Conservation (phyloP, 73 alveolate genomes). For the Tetrahymena borealis region DNA sequence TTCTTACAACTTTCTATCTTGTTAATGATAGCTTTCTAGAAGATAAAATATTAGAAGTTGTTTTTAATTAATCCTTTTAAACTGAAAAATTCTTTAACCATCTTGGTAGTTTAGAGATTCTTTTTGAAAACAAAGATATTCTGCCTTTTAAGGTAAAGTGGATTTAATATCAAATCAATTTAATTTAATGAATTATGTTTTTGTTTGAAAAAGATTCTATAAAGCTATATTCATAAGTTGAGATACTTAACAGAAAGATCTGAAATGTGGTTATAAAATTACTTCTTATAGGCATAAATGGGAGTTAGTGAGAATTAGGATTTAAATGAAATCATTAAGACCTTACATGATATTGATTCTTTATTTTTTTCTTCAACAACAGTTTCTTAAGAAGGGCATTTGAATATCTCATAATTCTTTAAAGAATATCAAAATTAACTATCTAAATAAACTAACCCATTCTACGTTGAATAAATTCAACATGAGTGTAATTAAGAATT, state of each 20-base stretch:
- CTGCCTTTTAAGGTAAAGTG: slow-evolving; percentile 11
- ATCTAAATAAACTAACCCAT: not conserved
- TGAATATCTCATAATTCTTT: not conserved
- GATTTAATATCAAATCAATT: not conserved
- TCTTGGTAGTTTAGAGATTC: slow-evolving; percentile 13
- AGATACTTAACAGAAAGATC: slow-evolving; percentile 29
- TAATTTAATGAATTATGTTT: not conserved
- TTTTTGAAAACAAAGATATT: slow-evolving; percentile 19
- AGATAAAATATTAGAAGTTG: slow-evolving; percentile 30
- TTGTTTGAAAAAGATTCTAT: not conserved
- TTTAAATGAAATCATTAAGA: not conserved
- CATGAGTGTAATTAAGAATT: not conserved
- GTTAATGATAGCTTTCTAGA: slow-evolving; percentile 9
- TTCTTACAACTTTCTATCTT: slow-evolving; percentile 7
- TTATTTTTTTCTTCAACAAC: not conserved
- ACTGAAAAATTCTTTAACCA: slow-evolving; percentile 18
- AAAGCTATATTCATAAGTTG: not conserved
- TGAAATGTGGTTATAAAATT: slow-evolving; percentile 26
- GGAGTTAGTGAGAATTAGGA: not conserved
- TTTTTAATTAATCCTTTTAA: slow-evolving; percentile 6
- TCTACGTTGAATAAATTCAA: not conserved
- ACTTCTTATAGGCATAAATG: not conserved
- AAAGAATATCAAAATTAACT: not conserved
- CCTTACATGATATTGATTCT: not conserved
- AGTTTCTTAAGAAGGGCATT: not conserved